phyloP scores from a whole-genome alignment of 768 basidiomycete genomes.

The Dentipellis sp. region DNA sequence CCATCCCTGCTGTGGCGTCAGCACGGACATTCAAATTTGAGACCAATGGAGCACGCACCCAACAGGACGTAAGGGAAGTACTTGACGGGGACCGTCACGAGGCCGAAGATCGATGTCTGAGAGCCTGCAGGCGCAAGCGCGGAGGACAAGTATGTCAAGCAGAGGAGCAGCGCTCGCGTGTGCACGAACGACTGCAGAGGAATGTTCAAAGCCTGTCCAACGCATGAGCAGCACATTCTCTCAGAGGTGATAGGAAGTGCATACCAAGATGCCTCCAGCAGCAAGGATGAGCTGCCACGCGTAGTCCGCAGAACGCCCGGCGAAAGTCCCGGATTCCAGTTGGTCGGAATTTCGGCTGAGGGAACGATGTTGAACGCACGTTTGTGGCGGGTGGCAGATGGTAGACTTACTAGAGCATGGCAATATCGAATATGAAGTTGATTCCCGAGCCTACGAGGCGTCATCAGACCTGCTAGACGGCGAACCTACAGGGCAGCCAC shows the following conservation, averaged over 20 bases:
- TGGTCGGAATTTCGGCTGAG: conserved; percentile 54
- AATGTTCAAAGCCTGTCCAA: conserved; percentile 39
- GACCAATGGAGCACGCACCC: conserved; percentile 13
- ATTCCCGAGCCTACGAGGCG: conserved; percentile 35
- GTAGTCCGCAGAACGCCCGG: conserved; percentile 57
- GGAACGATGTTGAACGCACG: background rate
- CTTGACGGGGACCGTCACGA: conserved; percentile 60
- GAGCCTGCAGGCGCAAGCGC: conserved; percentile 55
- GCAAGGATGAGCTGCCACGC: conserved; percentile 66
- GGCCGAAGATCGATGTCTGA: conserved; percentile 70
- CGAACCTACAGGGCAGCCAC: background rate
- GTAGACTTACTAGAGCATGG: conserved; percentile 54
- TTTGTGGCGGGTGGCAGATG: background rate
- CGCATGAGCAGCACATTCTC: background rate
- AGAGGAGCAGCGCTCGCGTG: conserved; percentile 55
- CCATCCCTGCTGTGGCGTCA: conserved; percentile 29
- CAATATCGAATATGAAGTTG: conserved; percentile 52
- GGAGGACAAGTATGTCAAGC: conserved; percentile 61
- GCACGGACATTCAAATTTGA: background rate
- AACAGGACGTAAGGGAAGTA: conserved; percentile 74
- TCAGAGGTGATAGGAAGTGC: conserved; percentile 18
- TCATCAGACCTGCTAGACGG: background rate
- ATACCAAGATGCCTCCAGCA: conserved; percentile 47
- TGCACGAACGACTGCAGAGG: conserved; percentile 52
- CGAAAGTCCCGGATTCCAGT: conserved; percentile 55